These are phyloP conservation scores for Globisporangium megalacanthum DNA, from an alignment of 352 stramenopile genomes.

Conservation along the genomic window DNA sequence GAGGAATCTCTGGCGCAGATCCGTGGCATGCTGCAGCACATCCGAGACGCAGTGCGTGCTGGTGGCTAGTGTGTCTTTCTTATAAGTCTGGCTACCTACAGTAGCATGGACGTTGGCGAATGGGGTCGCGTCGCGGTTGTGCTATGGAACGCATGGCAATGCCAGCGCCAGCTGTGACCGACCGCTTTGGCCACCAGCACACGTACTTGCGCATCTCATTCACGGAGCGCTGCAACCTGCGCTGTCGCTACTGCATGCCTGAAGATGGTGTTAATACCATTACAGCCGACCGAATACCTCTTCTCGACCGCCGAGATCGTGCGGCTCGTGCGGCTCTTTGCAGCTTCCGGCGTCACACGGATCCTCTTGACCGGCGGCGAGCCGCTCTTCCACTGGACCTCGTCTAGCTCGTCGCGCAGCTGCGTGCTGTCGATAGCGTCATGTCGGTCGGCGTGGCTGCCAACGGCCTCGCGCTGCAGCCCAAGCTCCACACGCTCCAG, in stretches of 20 bases:
- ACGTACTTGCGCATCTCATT: conserved; percentile 96
- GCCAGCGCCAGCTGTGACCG: conserved; percentile 34
- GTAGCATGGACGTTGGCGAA: not conserved
- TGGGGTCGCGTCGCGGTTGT: not conserved
- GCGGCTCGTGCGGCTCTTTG: conserved; percentile 86
- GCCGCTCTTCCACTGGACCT: conserved; percentile 59
- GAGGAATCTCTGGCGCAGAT: conserved; percentile 26
- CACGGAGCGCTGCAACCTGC: conserved; percentile 95
- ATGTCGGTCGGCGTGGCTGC: conserved; percentile 92
- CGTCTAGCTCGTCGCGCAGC: conserved; percentile 36
- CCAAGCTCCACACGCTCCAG: conserved; percentile 75
- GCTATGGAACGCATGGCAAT: conserved; percentile 5
- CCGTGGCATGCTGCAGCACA: conserved; percentile 19
- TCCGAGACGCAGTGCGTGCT: conserved; percentile 12
- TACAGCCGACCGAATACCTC: conserved; percentile 75
- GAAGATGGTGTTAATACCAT: conserved; percentile 87
- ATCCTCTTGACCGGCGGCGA: conserved; percentile 96
- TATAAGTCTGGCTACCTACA: not conserved
- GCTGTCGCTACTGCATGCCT: conserved; percentile 97
- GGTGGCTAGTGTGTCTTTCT: no score
- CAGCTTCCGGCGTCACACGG: conserved; percentile 87
- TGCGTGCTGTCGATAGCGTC: conserved; percentile 65
- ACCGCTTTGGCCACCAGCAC: conserved; percentile 89
- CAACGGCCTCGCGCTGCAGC: conserved; percentile 92
- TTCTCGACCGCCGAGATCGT: conserved; percentile 92